These are phyloP conservation scores for Allantophomopsis lycopodina DNA, from an alignment of 2,329 filamentous ascomycete species.

Conservation along the genomic window DNA sequence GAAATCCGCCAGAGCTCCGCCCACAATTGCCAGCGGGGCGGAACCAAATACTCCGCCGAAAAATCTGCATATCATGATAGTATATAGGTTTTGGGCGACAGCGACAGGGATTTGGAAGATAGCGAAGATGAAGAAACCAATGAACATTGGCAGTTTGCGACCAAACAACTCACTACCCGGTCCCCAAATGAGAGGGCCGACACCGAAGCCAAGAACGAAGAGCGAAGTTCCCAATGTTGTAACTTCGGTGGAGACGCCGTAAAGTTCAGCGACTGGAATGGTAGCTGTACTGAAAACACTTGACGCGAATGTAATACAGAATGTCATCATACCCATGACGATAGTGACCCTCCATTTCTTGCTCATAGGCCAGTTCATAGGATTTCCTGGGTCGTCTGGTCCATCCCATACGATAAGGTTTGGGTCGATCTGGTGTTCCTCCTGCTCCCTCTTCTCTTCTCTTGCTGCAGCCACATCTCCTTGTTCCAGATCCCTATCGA, in stretches of 20 bases:
- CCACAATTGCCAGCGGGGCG: slow-evolving; percentile 15
- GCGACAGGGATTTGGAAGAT: slow-evolving; percentile 24
- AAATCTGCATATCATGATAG: slow-evolving; percentile 12
- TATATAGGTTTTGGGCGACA: slow-evolving; percentile 15
- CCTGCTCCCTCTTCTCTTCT: background rate
- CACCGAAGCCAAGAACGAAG: slow-evolving; percentile 2
- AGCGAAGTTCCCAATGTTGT: slow-evolving; percentile 1
- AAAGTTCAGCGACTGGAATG: background rate
- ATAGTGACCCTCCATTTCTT: slow-evolving; percentile 1
- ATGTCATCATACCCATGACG: slow-evolving; percentile 1
- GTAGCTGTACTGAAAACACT: background rate
- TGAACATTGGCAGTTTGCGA: slow-evolving; percentile 14
- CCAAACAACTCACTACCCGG: slow-evolving; percentile 7
- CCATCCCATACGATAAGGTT: slow-evolving; percentile 2
- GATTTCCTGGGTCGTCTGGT: slow-evolving; percentile 2
- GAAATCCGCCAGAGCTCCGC: slow-evolving; percentile 8
- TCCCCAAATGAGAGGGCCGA: slow-evolving; percentile 6
- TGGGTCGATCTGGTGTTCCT: background rate
- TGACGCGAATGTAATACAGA: background rate
- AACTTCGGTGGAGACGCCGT: background rate
- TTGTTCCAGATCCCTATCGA: no score
- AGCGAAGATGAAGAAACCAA: slow-evolving; percentile 20
- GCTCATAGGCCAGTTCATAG: slow-evolving; percentile 1
- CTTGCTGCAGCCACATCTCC: no score
- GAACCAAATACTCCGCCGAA: slow-evolving; percentile 11